Evolutionary conservation across 768 basidiomycete genomes (phyloP), one percentile per base, ranked within the genome.

Genomic region (Panaeolus cyanescens): DNA sequence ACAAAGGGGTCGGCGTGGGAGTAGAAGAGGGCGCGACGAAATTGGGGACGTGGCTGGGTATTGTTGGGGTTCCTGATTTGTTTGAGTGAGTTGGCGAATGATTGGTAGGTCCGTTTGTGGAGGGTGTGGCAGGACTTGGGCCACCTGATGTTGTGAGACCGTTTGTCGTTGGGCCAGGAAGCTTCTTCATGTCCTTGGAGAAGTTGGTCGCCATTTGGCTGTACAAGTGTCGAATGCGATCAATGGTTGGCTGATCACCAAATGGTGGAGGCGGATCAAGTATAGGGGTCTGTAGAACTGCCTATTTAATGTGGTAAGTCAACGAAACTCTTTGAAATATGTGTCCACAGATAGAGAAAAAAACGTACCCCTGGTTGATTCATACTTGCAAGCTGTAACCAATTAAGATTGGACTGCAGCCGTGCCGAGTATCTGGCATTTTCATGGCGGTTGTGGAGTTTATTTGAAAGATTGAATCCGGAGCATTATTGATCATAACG

Each of bases 331-430:
- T 17, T 58, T 60, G 5, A n/a, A 39, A n/a, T 55, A 12, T 33
- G 32, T 22, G 22, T 54, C 22, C 30, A 55, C 20, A 36, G 9
- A 32, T 34, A 9, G 59, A 32, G 53, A 56, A 25, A n/a, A 56
- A 39, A 54, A 73, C 82, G 55, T 75, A 86, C 86, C 36, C 74
- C 77, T 67, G 77, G 79, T 54, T 79, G 80, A 42, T 72, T 78
- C 33, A 17, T 79, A 80, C 65, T 92, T 90, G 39, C 85, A 87
- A n/a, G 83, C 84, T 19, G 85, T 82, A 50, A 89, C 88, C 64
- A 92, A 72, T 86, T 87, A 92, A 93, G 78, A 70, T 92, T 93
- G 31, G 85, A 82, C 66, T 92, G 88, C 37, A 93, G 73, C 54
- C 90, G 84, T 12, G 59, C 57, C 3, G 82, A 72, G 73, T 85